Evolutionary conservation across 2,329 filamentous ascomycete genomes (phyloP).

Genomic region (Didymella lethalis): DNA sequence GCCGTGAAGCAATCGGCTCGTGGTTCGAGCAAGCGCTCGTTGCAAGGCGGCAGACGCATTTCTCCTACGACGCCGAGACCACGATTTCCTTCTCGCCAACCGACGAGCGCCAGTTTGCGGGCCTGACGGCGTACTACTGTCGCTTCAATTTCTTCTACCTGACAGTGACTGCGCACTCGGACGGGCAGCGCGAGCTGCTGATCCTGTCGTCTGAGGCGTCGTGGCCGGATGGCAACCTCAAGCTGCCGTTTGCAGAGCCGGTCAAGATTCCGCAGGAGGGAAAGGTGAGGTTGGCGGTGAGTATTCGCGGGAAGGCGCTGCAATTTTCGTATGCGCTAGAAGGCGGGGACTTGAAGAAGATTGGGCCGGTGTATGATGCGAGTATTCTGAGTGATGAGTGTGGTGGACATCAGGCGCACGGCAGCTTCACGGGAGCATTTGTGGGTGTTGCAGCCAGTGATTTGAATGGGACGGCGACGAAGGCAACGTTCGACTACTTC

Average conservation of each 20-base stretch:
- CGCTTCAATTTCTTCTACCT: conserved; percentile 72
- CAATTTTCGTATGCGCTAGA: conserved; percentile 66
- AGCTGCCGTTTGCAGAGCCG: conserved; percentile 53
- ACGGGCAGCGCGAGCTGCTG: conserved; percentile 66
- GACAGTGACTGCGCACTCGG: conserved; percentile 63
- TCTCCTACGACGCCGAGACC: conserved; percentile 68
- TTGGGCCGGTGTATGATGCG: conserved; percentile 66
- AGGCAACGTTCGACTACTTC: conserved; percentile 46
- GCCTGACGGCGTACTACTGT: conserved; percentile 68
- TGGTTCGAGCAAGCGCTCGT: conserved; percentile 62
- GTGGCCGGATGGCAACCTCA: conserved; percentile 61
- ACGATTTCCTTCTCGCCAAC: conserved; percentile 61
- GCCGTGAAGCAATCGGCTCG: conserved; percentile 59
- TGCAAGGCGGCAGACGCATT: conserved; percentile 64
- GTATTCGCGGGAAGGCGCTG: conserved; percentile 60
- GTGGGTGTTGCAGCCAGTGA: conserved; percentile 48
- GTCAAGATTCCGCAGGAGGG: conserved; percentile 63
- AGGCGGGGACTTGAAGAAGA: conserved; percentile 54
- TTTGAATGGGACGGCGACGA: conserved; percentile 39
- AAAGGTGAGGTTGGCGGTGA: conserved; percentile 62
- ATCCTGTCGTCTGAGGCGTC: conserved; percentile 65
- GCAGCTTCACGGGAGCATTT: conserved; percentile 68
- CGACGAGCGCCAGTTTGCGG: conserved; percentile 69
- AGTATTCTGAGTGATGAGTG: conserved; percentile 69
- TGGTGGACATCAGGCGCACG: conserved; percentile 66